Percentiles rank a stretch among this genome's conserved stretches.
Evolutionary conservation across 768 basidiomycete species (phyloP).

Genomic region (Mycena pura): DNA sequence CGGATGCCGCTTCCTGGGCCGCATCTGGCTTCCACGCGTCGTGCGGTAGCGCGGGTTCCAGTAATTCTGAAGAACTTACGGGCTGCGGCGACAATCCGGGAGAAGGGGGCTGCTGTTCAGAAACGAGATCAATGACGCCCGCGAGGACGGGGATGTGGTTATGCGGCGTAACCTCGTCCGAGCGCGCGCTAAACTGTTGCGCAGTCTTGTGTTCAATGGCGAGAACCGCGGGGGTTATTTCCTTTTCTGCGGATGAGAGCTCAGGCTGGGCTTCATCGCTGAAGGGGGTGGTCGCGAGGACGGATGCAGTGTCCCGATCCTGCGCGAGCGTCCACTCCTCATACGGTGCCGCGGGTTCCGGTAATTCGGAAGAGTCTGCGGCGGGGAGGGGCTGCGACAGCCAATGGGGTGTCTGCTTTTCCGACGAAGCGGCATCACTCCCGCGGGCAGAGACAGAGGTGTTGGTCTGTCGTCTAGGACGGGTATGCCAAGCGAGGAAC

Average conservation of each 20-base stretch:
- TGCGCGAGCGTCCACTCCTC: slow-evolving; percentile 4
- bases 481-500: slow-evolving; percentile 7
- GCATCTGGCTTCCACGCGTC: slow-evolving; percentile 1
- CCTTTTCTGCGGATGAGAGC: neutral
- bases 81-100: slow-evolving; percentile 3
- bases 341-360: slow-evolving; percentile 1
- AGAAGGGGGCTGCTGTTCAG: slow-evolving; percentile 1
- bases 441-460: slow-evolving; percentile 3
- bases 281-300: neutral
- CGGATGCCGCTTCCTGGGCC: slow-evolving; percentile 6
- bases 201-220: neutral
- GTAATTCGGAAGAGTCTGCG: slow-evolving; percentile 1
- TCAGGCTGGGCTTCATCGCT: neutral
- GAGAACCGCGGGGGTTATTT: neutral
- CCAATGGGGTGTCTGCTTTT: slow-evolving; percentile 12
- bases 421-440: slow-evolving; percentile 5
- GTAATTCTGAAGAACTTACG: slow-evolving; percentile 1
- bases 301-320: neutral
- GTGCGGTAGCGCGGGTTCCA: neutral
- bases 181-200: slow-evolving; percentile 3
- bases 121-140: neutral
- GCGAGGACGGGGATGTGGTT: slow-evolving; percentile 1
- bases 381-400: slow-evolving; percentile 1
- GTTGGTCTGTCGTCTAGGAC: slow-evolving; percentile 1
- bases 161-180: neutral